phyloP scores from a whole-genome alignment of 2,329 filamentous ascomycete species.

The Microdochium paspali region DNA sequence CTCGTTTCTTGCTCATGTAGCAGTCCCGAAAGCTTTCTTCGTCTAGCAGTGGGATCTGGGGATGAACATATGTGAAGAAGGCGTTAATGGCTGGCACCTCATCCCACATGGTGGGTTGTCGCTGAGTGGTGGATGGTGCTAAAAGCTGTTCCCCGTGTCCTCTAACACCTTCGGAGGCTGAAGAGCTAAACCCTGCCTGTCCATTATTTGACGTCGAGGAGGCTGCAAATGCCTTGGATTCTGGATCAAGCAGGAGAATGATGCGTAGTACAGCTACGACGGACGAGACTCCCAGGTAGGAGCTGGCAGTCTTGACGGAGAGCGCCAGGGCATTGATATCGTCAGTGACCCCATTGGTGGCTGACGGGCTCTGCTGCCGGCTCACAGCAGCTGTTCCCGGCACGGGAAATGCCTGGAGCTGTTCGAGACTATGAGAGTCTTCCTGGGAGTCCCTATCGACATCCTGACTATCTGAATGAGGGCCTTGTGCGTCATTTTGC shows the following conservation, averaged over 20 bases:
- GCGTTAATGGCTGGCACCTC: conserved; percentile 42
- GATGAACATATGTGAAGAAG: conserved; percentile 65
- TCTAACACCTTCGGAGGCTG: not conserved
- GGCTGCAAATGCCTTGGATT: not conserved
- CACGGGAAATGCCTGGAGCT: not conserved
- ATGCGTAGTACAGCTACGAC: not conserved
- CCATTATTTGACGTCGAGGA: not conserved
- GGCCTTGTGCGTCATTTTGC: not conserved
- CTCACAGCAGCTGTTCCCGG: not conserved
- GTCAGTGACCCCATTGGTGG: not conserved
- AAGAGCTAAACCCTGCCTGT: not conserved
- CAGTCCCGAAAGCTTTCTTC: conserved; percentile 60
- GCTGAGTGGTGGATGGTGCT: not conserved
- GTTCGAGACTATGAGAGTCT: not conserved
- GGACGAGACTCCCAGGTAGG: not conserved
- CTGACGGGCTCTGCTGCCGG: not conserved
- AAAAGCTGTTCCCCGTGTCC: not conserved
- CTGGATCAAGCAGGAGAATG: not conserved
- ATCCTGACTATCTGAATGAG: not conserved
- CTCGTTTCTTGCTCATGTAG: conserved; percentile 51
- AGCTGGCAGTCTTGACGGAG: not conserved
- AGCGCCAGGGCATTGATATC: not conserved
- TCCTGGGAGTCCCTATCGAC: not conserved
- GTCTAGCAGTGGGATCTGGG: conserved; percentile 65
- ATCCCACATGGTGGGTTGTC: not conserved